A percentile compares a stretch with the other conserved stretches of the same genome.
These are phyloP conservation scores for Fagopyrum homotropicum DNA, from an alignment of 148 eudicot species.

Conservation along the genomic window DNA sequence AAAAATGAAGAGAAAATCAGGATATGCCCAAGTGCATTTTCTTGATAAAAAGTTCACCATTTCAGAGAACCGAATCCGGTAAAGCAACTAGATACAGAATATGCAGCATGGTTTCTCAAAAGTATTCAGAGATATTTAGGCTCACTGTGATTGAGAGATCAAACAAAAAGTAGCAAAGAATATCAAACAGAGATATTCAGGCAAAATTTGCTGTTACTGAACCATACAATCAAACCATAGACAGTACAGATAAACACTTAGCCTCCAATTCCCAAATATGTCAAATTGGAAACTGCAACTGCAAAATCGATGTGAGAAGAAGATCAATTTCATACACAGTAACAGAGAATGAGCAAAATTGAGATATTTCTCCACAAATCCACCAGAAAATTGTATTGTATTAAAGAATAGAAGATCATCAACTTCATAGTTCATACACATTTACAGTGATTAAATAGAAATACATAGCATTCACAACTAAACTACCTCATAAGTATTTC, in stretches of 20 bases:
- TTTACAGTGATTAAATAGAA: background rate
- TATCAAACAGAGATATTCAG: background rate
- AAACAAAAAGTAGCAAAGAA: background rate
- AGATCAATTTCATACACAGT: background rate
- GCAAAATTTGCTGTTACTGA: background rate
- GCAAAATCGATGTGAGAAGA: background rate
- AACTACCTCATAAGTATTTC: background rate
- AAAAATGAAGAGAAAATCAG: background rate
- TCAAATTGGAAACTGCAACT: background rate
- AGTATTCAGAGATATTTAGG: background rate
- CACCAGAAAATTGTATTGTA: background rate
- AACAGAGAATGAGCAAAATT: background rate
- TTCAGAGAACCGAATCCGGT: background rate
- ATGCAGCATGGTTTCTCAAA: background rate
- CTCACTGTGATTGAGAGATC: background rate
- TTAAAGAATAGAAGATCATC: slow-evolving; percentile 11
- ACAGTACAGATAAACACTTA: no score
- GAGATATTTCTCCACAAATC: background rate
- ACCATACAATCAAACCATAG: background rate
- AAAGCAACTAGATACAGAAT: background rate
- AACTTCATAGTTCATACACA: background rate
- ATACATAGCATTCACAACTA: background rate
- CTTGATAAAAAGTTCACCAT: background rate
- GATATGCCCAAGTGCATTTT: background rate
- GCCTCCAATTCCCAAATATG: background rate